Percentiles rank a stretch among this genome's conserved stretches.
These are phyloP conservation scores for Neurospora sp. DNA, from an alignment of 2,329 filamentous ascomycete species.

Conservation along the genomic window DNA sequence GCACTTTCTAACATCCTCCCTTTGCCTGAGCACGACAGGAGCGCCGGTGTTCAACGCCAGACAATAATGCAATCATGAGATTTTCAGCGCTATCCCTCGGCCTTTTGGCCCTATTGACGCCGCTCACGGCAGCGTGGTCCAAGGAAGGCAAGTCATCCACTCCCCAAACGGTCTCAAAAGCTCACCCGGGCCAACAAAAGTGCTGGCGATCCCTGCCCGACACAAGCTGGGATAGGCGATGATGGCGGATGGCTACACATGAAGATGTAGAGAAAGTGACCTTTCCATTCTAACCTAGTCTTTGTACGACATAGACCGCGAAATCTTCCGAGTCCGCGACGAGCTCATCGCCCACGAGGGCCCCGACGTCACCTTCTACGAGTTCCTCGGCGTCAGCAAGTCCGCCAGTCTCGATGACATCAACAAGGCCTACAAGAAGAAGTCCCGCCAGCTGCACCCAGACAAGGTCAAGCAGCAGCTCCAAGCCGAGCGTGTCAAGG, in stretches of 20 bases:
- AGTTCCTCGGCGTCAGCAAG: conserved; percentile 71
- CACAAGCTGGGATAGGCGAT: neutral
- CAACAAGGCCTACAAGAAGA: conserved; percentile 88
- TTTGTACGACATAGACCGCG: conserved; percentile 57
- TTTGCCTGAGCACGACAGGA: neutral
- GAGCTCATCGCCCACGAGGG: conserved; percentile 73
- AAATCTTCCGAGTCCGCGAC: conserved; percentile 93
- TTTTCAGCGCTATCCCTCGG: conserved; percentile 56
- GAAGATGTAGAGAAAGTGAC: neutral
- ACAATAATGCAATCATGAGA: conserved; percentile 57
- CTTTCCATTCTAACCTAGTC: neutral
- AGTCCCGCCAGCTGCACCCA: conserved; percentile 73
- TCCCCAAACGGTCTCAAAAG: neutral
- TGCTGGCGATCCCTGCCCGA: neutral
- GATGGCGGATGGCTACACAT: neutral
- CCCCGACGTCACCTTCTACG: conserved; percentile 78
- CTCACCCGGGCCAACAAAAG: neutral
- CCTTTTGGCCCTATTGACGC: conserved; percentile 57
- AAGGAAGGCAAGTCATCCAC: conserved; percentile 60
- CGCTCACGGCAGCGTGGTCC: conserved; percentile 66
- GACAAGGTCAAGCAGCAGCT: conserved; percentile 91
- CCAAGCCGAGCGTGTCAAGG: conserved; percentile 55
- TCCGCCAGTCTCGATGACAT: conserved; percentile 77
- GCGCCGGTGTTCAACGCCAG: conserved; percentile 25
- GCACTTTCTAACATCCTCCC: neutral